These are phyloP conservation scores for Peniophora sp. DNA, from an alignment of 1,284 basidiomycete genomes.

Conservation along the genomic window DNA sequence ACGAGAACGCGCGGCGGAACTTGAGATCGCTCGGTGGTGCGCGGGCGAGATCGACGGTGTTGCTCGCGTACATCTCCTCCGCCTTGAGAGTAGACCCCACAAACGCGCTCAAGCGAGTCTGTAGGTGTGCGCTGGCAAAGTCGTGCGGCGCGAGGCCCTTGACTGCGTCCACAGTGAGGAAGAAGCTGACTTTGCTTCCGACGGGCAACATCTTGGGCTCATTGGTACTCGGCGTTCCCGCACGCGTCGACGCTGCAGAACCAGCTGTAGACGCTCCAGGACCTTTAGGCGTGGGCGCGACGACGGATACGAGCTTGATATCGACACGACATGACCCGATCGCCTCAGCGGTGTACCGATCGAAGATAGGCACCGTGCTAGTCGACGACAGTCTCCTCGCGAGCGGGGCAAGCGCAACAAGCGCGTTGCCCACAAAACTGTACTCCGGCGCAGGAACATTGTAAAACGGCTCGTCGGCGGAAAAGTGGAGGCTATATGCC, in stretches of 20 bases:
- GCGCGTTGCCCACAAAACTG: constrained; percentile 86
- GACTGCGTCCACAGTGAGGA: constrained; percentile 77
- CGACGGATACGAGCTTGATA: constrained; percentile 69
- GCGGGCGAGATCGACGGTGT: constrained; percentile 66
- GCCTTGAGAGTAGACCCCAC: constrained; percentile 60
- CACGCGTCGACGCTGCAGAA: constrained; percentile 57
- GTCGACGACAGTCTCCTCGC: constrained; percentile 71
- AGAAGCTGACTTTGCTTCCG: constrained; percentile 77
- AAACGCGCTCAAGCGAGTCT: constrained; percentile 77
- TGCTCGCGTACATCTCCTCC: constrained; percentile 80
- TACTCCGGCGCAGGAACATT: constrained; percentile 79
- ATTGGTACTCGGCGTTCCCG: constrained; percentile 49
- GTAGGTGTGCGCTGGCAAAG: constrained; percentile 77
- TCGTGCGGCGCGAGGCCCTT: constrained; percentile 84
- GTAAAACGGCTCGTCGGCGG: constrained; percentile 89
- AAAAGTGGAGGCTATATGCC: constrained; percentile 89
- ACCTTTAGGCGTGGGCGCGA: constrained; percentile 52
- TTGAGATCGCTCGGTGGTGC: constrained; percentile 70
- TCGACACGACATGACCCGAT: constrained; percentile 87
- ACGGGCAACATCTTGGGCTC: constrained; percentile 48
- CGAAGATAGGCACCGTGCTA: constrained; percentile 79
- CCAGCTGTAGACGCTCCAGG: constrained; percentile 21
- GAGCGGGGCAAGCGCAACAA: constrained; percentile 79
- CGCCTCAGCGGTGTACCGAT: constrained; percentile 86
- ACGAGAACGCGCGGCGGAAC: constrained; percentile 74